Evolutionary conservation across 2,329 filamentous ascomycete genomes (phyloP).

Genomic region (Hypoxylon sp.): DNA sequence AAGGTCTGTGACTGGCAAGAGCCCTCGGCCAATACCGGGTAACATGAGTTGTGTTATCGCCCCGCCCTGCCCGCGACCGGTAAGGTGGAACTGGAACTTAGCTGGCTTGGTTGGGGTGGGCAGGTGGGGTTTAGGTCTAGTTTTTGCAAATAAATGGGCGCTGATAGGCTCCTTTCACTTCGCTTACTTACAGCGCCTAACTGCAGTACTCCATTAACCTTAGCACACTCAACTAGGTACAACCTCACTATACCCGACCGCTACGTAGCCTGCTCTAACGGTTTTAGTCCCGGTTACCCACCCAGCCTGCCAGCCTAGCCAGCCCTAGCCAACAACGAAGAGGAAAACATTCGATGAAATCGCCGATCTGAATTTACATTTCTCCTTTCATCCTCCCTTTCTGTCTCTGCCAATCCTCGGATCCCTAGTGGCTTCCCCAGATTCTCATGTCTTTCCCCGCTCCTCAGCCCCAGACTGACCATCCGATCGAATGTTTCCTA

Average conservation of each 20-base stretch:
- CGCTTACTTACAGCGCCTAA: constrained; percentile 17
- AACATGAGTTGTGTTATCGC: constrained; percentile 37
- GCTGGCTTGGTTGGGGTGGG: neutral
- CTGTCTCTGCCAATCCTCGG: constrained; percentile 11
- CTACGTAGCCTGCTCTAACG: neutral
- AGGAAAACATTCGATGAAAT: constrained; percentile 30
- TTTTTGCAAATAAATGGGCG: constrained; percentile 38
- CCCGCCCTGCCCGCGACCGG: constrained; percentile 17
- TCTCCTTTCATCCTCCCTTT: constrained; percentile 5
- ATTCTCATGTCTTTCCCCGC: constrained; percentile 27
- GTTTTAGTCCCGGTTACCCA: neutral
- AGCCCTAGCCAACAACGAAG: neutral
- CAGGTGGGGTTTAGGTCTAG: constrained; percentile 12
- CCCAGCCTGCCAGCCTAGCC: too few relatives aligned
- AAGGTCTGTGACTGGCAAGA: constrained; percentile 4
- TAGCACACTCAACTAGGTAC: neutral
- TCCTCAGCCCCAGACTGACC: constrained; percentile 18
- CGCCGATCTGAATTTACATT: constrained; percentile 28
- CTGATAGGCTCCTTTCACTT: constrained; percentile 33
- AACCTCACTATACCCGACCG: neutral
- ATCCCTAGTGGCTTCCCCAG: constrained; percentile 30
- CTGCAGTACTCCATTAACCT: neutral
- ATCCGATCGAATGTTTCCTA: constrained; percentile 40
- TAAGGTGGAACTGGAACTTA: constrained; percentile 1
- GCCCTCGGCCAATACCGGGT: constrained; percentile 51